phyloP scores from a whole-genome alignment of 2,329 filamentous ascomycete genomes.

The Phoma sp. region DNA sequence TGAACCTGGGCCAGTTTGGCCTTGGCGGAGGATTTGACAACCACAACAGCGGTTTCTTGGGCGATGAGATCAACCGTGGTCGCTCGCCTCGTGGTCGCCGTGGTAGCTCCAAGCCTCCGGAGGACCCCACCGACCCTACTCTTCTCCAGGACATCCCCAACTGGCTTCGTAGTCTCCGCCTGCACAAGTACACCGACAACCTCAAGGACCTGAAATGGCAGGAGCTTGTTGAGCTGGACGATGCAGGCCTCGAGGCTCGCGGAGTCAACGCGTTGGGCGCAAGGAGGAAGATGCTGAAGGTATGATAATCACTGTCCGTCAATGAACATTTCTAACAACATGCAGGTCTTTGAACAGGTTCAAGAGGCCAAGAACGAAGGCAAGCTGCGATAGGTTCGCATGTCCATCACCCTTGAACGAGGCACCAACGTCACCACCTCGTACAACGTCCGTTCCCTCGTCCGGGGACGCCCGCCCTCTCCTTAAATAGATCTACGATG shows the following conservation, averaged over 20 bases:
- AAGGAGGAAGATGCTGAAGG: constrained; percentile 97
- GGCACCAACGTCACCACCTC: constrained; percentile 3
- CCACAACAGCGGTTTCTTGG: constrained; percentile 76
- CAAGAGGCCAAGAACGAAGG: constrained; percentile 65
- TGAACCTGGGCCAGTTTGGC: constrained; percentile 77
- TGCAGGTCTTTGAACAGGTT: constrained; percentile 90
- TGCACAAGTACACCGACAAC: constrained; percentile 99
- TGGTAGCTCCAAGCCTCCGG: constrained; percentile 95
- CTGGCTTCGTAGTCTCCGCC: constrained; percentile 90
- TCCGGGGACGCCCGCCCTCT: background rate
- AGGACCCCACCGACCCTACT: constrained; percentile 91
- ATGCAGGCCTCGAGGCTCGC: constrained; percentile 88
- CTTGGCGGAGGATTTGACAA: constrained; percentile 58
- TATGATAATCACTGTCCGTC: constrained; percentile 47
- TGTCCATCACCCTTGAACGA: background rate
- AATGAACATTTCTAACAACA: constrained; percentile 38
- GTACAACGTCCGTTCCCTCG: background rate
- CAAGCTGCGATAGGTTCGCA: constrained; percentile 43
- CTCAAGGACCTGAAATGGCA: constrained; percentile 97
- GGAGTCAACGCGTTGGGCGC: constrained; percentile 96
- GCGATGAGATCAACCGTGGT: constrained; percentile 89
- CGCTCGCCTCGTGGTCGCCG: constrained; percentile 90
- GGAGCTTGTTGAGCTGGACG: constrained; percentile 88
- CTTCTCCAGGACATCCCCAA: constrained; percentile 93
- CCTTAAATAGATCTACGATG: constrained; percentile 32